These are phyloP conservation scores for Botrytis fabae DNA, from an alignment of 2,329 filamentous ascomycete genomes.

Conservation along the genomic window DNA sequence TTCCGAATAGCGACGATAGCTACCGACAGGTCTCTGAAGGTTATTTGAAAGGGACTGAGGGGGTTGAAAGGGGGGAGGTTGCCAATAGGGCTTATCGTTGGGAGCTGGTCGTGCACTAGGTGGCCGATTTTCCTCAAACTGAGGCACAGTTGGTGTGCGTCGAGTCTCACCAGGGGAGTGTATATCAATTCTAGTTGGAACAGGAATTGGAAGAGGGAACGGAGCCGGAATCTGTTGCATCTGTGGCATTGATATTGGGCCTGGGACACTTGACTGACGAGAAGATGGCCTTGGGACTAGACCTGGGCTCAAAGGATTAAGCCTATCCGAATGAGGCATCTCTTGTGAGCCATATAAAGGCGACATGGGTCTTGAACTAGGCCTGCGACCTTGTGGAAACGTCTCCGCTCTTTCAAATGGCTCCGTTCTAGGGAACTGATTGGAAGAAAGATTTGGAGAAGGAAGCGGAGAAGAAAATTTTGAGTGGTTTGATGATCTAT, in stretches of 20 bases:
- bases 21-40: constrained; percentile 46
- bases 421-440: constrained; percentile 31
- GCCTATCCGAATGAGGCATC: constrained; percentile 28
- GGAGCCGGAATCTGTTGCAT: constrained; percentile 23
- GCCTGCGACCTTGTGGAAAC: constrained; percentile 30
- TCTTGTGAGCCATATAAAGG: constrained; percentile 32
- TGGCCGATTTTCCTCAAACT: constrained; percentile 28
- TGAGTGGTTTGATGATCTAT: constrained; percentile 32
- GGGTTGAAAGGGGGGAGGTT: constrained; percentile 49
- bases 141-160: constrained; percentile 27
- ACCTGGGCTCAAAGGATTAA: constrained; percentile 32
- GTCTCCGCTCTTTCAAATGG: constrained; percentile 36
- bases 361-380: constrained; percentile 33
- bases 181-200: constrained; percentile 30
- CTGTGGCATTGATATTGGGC: constrained; percentile 19
- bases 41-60: constrained; percentile 27
- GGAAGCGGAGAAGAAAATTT: constrained; percentile 33
- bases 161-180: constrained; percentile 30
- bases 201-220: constrained; percentile 31
- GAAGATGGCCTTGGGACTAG: constrained; percentile 27
- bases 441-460: constrained; percentile 38
- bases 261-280: constrained; percentile 27
- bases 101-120: constrained; percentile 24
- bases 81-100: constrained; percentile 43
- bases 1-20: constrained; percentile 57